phyloP scores from a whole-genome alignment of 2,329 filamentous ascomycete genomes.

The Lasiodiplodia sp. region DNA sequence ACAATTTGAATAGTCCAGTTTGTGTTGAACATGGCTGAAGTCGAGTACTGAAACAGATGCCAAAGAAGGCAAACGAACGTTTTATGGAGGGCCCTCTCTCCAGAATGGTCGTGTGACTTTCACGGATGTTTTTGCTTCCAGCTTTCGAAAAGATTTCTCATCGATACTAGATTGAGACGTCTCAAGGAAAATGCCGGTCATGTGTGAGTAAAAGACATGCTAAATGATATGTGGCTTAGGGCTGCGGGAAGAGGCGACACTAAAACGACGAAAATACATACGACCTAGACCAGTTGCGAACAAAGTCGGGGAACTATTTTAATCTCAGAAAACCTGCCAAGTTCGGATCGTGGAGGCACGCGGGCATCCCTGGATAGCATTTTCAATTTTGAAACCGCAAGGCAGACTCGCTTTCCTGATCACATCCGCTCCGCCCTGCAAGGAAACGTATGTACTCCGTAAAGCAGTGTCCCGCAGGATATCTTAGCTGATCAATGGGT shows the following conservation, averaged over 20 bases:
- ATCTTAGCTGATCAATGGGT: too few relatives aligned
- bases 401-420: too few relatives aligned
- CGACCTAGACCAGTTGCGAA: background rate
- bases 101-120: background rate
- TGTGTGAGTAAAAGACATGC: background rate
- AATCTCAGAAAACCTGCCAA: too few relatives aligned
- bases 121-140: background rate
- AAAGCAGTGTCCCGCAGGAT: too few relatives aligned
- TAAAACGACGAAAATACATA: background rate
- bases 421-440: too few relatives aligned
- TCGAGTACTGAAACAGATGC: too few relatives aligned
- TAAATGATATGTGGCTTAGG: background rate
- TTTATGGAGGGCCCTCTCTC: too few relatives aligned
- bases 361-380: background rate
- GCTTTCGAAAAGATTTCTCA: background rate
- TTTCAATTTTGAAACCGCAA: background rate
- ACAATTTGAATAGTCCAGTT: too few relatives aligned
- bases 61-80: too few relatives aligned
- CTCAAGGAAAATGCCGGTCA: background rate
- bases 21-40: too few relatives aligned
- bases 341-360: background rate
- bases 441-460: too few relatives aligned
- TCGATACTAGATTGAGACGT: background rate
- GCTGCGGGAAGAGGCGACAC: background rate
- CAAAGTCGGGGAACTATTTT: background rate